Percentiles rank a stretch among this genome's conserved stretches.
These are phyloP conservation scores for Colletotrichum liaoningense DNA, from an alignment of 2,329 filamentous ascomycete genomes.

Conservation along the genomic window DNA sequence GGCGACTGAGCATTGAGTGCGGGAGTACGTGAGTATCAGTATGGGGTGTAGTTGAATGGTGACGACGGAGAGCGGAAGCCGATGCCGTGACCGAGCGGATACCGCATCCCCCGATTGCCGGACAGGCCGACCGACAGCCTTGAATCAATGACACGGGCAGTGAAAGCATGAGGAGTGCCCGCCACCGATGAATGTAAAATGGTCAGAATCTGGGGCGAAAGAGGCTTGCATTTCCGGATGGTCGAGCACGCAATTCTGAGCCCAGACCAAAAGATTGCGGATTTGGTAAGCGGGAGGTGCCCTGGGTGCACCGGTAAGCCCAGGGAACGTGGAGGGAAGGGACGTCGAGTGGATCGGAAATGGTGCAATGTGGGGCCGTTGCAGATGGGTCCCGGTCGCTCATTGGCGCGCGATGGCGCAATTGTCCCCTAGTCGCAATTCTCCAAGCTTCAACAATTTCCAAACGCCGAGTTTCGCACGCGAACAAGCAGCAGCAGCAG, in stretches of 20 bases:
- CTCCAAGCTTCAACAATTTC: constrained; percentile 34
- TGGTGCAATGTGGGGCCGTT: constrained; percentile 34
- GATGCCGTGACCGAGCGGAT: constrained; percentile 33
- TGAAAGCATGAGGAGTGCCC: not conserved
- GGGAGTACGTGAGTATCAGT: too few relatives aligned
- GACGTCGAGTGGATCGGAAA: constrained; percentile 28
- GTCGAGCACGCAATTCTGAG: constrained; percentile 34
- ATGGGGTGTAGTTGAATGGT: not conserved
- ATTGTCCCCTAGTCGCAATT: constrained; percentile 33
- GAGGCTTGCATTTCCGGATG: constrained; percentile 26
- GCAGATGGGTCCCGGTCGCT: not conserved
- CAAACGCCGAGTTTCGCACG: constrained; percentile 36
- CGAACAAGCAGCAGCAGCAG: not conserved
- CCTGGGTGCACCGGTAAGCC: not conserved
- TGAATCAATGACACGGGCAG: not conserved
- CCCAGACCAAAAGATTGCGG: constrained; percentile 12
- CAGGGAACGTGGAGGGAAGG: not conserved
- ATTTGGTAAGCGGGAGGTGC: constrained; percentile 29
- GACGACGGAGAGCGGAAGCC: constrained; percentile 26
- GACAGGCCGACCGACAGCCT: constrained; percentile 27
- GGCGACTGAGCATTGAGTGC: not conserved
- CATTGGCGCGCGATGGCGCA: constrained; percentile 36
- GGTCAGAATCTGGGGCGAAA: constrained; percentile 9
- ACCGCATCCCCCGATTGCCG: constrained; percentile 29
- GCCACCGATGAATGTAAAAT: constrained; percentile 30